A percentile compares a stretch with the other conserved stretches of the same genome.
Conservation (phyloP, 495 filamentous ascomycete species). For the Apiosordaria backusii region DNA sequence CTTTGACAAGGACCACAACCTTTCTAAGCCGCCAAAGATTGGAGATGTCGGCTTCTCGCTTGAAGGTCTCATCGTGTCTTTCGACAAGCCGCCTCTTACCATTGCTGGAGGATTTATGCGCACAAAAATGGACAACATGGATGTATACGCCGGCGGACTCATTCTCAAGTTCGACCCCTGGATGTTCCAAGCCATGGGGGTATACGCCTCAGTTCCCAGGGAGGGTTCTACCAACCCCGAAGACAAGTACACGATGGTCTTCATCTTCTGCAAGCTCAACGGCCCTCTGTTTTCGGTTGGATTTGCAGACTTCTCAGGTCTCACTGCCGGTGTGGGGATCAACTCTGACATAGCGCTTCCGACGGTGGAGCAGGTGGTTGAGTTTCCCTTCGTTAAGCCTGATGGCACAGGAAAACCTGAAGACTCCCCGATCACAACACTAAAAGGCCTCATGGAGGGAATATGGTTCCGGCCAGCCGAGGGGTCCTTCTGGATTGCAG, state of each 20-base stretch:
- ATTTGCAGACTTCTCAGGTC: slow-evolving; percentile 39
- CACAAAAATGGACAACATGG: slow-evolving; percentile 18
- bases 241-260: slow-evolving; percentile 33
- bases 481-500: slow-evolving; percentile 40
- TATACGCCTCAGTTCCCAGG: slow-evolving; percentile 22
- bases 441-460: not conserved
- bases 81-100: slow-evolving; percentile 38
- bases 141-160: slow-evolving; percentile 40
- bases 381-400: slow-evolving; percentile 41
- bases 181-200: slow-evolving; percentile 39
- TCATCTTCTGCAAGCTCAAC: slow-evolving; percentile 40
- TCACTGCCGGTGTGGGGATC: slow-evolving; percentile 47
- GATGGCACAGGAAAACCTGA: slow-evolving; percentile 3
- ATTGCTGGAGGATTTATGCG: slow-evolving; percentile 38
- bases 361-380: slow-evolving; percentile 27
- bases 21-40: slow-evolving; percentile 6
- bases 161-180: slow-evolving; percentile 38
- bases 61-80: slow-evolving; percentile 35
- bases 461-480: slow-evolving; percentile 24
- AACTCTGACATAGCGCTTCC: slow-evolving; percentile 39
- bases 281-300: slow-evolving; percentile 45
- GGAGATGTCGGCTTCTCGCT: slow-evolving; percentile 17
- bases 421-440: too few relatives aligned
- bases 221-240: not conserved
- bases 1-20: too few relatives aligned